Base-by-base conservation (phyloP, 305 asterid genomes). In the Plantago lanceolata region DNA sequence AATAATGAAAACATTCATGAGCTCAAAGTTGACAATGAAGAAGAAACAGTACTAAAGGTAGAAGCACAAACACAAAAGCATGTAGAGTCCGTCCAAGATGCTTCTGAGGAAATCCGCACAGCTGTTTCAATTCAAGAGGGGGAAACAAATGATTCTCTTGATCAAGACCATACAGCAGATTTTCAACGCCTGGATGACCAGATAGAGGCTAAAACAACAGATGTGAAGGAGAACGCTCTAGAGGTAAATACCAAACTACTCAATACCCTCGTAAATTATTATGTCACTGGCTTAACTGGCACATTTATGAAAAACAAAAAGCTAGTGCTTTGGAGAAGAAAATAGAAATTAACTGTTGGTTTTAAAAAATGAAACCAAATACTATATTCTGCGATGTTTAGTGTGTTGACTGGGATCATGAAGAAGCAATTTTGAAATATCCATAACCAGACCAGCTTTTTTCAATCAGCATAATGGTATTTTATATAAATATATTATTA, bases 11-110 rank as follows among this genome's bases (percentile, higher is more conserved):
- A 19, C 56, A 26, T 14, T 16, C 49, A 56, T 52, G 66, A 65
- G 52, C 61, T 31, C 62, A 71, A 61, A 35, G 45, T 55, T 48
- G 67, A 53, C 51, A 67, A 43, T 16, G 71, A 62, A 67, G 71
- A 70, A 50, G 50, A 37, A 51, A 50, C 33, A 45, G 52, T 26
- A 48, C 61, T 8, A 43, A 53, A 68, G 49, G 72, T 69, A 54
- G 68, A 60, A 33, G 62, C 11, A 60, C 48, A 48, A 0, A 28
- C 2, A 4, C 31, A 77, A 33, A 63, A 59, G 55, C 61, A 66
- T 35, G 58, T 20, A 31, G 79, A 77, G 69, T 54, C 78, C 66
- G 47, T 75, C 69, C 68, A 56, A 59, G 72, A 48, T 55, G 63
- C 56, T 37, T 45, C 70, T 9, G 72, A 63, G 65, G 57, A 57